phyloP scores from a whole-genome alignment of 2,329 filamentous ascomycete species.

The Verticillium nubilum region DNA sequence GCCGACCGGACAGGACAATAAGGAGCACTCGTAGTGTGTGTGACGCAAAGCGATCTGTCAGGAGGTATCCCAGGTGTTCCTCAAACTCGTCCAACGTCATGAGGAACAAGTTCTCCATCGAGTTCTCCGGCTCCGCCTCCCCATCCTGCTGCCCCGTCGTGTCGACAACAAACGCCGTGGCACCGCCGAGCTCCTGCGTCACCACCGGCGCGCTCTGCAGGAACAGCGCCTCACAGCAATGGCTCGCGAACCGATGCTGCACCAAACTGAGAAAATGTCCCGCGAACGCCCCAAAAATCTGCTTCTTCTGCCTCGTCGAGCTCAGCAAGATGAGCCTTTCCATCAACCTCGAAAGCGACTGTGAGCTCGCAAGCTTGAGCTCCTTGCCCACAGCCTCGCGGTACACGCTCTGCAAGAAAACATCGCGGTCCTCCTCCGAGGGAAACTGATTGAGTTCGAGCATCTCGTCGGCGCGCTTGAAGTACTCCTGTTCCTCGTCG shows the following conservation, averaged over 20 bases:
- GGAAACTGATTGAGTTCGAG: conserved; percentile 87
- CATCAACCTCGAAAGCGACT: conserved; percentile 90
- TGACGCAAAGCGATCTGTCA: conserved; percentile 86
- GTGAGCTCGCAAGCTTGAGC: conserved; percentile 90
- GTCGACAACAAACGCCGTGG: conserved; percentile 38
- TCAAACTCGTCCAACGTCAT: conserved; percentile 83
- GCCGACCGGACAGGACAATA: conserved; percentile 76
- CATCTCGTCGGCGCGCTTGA: conserved; percentile 81
- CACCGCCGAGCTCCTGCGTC: conserved; percentile 56
- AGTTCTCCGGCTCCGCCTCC: conserved; percentile 44
- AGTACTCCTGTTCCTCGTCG: conserved; percentile 93
- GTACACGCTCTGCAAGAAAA: conserved; percentile 78
- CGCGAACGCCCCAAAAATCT: conserved; percentile 77
- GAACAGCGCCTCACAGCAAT: conserved; percentile 95
- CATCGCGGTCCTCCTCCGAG: conserved; percentile 62
- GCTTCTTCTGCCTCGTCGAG: conserved; percentile 74
- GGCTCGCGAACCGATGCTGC: conserved; percentile 93
- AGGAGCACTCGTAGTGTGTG: conserved; percentile 84
- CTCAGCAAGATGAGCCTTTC: conserved; percentile 85
- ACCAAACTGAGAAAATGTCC: conserved; percentile 85
- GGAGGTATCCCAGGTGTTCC: conserved; percentile 71
- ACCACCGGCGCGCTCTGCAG: conserved; percentile 74
- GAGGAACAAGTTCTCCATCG: conserved; percentile 83
- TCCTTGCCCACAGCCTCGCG: conserved; percentile 86
- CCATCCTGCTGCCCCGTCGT: conserved; percentile 37